phyloP scores from a whole-genome alignment of 1,284 basidiomycete genomes.

The Ganoderma boninense region DNA sequence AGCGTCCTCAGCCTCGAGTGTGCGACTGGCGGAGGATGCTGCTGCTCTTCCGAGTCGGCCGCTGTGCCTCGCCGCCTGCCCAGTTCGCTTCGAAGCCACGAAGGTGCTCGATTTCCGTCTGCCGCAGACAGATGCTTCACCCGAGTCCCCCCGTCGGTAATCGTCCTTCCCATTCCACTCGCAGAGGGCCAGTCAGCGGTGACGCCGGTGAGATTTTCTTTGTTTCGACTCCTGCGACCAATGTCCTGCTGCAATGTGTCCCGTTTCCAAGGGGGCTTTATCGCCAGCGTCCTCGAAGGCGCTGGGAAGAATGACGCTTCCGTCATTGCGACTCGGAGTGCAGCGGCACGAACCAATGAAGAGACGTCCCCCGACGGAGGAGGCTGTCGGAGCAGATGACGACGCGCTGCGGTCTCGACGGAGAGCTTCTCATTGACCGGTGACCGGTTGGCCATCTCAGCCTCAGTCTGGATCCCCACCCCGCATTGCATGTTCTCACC shows the following conservation, averaged over 20 bases:
- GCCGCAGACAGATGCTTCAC: neutral
- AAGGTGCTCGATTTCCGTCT: neutral
- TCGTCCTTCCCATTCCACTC: neutral
- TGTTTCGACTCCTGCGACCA: neutral
- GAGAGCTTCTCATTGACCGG: neutral
- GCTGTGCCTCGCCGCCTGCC: neutral
- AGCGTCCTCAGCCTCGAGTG: neutral
- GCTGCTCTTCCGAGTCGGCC: neutral
- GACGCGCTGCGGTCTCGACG: slow-evolving; percentile 2
- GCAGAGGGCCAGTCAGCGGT: neutral
- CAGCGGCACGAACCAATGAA: neutral
- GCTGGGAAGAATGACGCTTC: neutral
- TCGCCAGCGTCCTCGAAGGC: neutral
- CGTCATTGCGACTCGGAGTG: neutral
- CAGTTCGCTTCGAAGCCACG: neutral
- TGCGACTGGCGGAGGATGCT: neutral
- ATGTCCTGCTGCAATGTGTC: neutral
- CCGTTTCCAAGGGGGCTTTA: neutral
- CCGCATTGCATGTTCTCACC: neutral
- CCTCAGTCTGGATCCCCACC: neutral
- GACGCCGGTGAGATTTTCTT: neutral
- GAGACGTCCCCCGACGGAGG: neutral
- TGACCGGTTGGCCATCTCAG: too few relatives aligned
- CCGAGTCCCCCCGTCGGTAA: neutral
- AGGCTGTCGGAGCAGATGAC: neutral